Base-by-base conservation (phyloP, 129 eudicot species). In the Arctium minus region DNA sequence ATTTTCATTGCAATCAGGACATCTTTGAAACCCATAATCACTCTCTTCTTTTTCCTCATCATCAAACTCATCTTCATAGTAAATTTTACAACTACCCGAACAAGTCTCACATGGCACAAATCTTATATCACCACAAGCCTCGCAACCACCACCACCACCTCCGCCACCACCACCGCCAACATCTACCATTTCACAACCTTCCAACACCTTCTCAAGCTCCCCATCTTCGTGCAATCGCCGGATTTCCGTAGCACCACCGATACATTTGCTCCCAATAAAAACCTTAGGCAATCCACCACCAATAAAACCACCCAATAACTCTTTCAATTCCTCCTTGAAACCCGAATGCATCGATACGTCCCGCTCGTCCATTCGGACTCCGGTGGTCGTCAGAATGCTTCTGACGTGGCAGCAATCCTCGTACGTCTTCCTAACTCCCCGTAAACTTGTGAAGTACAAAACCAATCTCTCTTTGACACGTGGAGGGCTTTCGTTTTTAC, bases 301-400 rank as follows among this genome's bases (percentile, higher is more conserved):
- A 18, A 75, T 79, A 27, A 71, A 83, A 33, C 92, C 94, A 4
- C 90, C 92, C 70, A 88, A 42, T 39, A 91, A 39, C 87, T 89
- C 97, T 74, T 87, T 96, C 76, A 96, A 29, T 79, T 96, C 99
- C 10, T 96, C 98, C 82, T 86, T 96, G 67, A 96, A 96, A 9
- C 97, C 97, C 9, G 92, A 93, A 87, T 96, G 98, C 99, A 96
- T 93, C 0, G 99, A 96, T 0, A 96, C 97, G 44, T 96, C 99
- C 30, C 99, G 88, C 80, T 96, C 99, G 8, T 96, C 99, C 6
- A 96, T 85, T 18, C 91, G 86, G 70, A 92, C 92, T 8, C 97
- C 92, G 6, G 93, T 68, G 0, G 91, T 89, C 38, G 89, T 96
- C n/a, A 96, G 42, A 6, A 96, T 86, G 3, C 89, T 86, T 33